Conservation (phyloP, 169 alveolate genomes). For the Plasmodium vivax region DNA sequence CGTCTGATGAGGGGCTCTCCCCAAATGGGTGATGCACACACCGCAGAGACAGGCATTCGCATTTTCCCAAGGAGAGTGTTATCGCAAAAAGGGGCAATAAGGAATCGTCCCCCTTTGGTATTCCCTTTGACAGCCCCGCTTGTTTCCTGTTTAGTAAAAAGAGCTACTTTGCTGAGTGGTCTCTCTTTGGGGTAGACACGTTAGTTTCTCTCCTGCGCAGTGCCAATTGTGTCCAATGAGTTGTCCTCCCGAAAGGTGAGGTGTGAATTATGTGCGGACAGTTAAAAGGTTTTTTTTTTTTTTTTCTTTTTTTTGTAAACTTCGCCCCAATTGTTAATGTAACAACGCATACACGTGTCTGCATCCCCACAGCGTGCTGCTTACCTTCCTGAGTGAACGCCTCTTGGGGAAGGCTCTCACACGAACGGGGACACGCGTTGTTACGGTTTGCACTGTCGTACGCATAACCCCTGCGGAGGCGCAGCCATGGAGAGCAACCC, state of each 20-base stretch:
- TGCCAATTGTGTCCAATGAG: neutral
- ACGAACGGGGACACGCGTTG: neutral
- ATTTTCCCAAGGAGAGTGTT: neutral
- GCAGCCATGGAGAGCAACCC: constrained; percentile 2
- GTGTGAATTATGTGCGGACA: neutral
- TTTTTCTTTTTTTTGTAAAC: neutral
- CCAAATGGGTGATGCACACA: neutral
- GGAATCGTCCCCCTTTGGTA: neutral
- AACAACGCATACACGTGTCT: neutral
- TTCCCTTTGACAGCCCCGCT: neutral
- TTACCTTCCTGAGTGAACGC: neutral
- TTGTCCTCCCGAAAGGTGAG: neutral
- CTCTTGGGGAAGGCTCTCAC: neutral
- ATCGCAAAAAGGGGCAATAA: neutral
- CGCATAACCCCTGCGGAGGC: neutral
- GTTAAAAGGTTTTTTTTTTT: neutral
- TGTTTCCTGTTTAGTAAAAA: neutral
- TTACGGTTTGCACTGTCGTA: neutral
- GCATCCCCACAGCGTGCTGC: neutral
- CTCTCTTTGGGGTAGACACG: neutral
- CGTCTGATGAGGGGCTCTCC: neutral
- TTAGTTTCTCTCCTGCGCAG: neutral
- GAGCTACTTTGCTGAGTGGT: neutral
- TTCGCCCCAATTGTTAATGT: neutral
- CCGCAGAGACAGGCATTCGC: neutral